A percentile compares a stretch with the other conserved stretches of the same genome.
phyloP scores from a whole-genome alignment of 768 basidiomycete genomes.

The Boletus bicolor region DNA sequence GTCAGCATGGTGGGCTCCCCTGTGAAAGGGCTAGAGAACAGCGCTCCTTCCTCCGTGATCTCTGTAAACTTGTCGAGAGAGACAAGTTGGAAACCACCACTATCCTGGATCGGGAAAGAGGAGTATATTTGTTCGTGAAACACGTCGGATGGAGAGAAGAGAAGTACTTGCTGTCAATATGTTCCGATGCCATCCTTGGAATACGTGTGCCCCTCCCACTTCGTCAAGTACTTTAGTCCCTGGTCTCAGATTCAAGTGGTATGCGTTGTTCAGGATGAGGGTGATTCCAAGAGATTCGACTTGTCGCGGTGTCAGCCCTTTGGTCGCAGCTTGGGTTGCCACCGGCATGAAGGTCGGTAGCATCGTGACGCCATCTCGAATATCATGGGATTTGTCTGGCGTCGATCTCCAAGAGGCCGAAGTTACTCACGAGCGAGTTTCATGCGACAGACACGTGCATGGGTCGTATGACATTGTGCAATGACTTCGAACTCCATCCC shows the following conservation, averaged over 20 bases:
- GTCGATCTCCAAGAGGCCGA: conserved; percentile 3
- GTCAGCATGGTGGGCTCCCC: conserved; percentile 88
- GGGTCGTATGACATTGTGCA: conserved; percentile 77
- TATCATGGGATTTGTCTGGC: not conserved
- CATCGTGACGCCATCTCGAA: conserved; percentile 72
- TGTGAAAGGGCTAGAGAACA: conserved; percentile 81
- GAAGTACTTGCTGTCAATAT: conserved; percentile 64
- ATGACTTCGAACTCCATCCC: conserved; percentile 79
- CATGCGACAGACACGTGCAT: conserved; percentile 84
- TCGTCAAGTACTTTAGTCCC: conserved; percentile 69
- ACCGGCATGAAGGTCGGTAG: conserved; percentile 94
- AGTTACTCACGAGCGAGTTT: conserved; percentile 63
- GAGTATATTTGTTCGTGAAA: not conserved
- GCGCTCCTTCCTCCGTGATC: conserved; percentile 85
- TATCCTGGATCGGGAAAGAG: conserved; percentile 50
- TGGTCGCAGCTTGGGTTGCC: conserved; percentile 89
- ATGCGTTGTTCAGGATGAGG: conserved; percentile 86
- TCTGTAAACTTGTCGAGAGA: conserved; percentile 80
- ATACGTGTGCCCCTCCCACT: conserved; percentile 83
- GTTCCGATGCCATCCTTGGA: conserved; percentile 87
- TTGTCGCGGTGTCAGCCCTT: conserved; percentile 84
- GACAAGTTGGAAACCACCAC: conserved; percentile 87
- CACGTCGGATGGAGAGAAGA: not conserved
- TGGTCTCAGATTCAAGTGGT: conserved; percentile 85
- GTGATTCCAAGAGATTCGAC: conserved; percentile 79